These are phyloP conservation scores for Tuber indicum DNA, from an alignment of 495 filamentous ascomycete genomes.

Conservation along the genomic window DNA sequence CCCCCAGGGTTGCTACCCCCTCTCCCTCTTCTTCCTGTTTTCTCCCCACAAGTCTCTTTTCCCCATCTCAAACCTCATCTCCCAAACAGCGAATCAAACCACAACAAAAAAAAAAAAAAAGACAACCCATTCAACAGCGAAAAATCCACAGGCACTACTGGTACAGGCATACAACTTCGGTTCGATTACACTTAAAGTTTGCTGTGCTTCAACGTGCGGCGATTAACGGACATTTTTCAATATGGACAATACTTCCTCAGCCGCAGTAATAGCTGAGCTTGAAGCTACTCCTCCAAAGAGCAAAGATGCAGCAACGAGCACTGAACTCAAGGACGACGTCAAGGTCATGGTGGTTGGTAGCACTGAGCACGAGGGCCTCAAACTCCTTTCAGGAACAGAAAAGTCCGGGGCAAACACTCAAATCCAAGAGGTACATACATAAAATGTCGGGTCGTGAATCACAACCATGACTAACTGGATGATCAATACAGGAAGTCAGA, in stretches of 20 bases:
- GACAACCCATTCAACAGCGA: background rate
- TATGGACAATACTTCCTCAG: background rate
- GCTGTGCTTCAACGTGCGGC: background rate
- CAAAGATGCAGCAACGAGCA: slow-evolving; percentile 6
- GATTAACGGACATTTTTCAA: slow-evolving; percentile 5
- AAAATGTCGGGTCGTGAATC: background rate
- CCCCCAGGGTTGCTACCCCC: background rate
- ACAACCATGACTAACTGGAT: background rate
- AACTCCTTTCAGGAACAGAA: slow-evolving; percentile 9
- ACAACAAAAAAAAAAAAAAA: background rate
- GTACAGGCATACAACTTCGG: background rate
- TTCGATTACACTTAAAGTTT: background rate
- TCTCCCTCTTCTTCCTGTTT: background rate
- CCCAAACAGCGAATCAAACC: background rate
- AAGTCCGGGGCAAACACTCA: background rate
- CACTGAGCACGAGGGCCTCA: slow-evolving; percentile 5
- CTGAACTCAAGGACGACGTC: slow-evolving; percentile 13
- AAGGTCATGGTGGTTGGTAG: slow-evolving; percentile 9
- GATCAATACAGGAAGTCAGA: slow-evolving; percentile 7
- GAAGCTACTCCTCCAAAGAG: slow-evolving; percentile 14
- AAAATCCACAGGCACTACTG: background rate
- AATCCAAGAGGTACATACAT: slow-evolving; percentile 15
- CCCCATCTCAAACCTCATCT: background rate
- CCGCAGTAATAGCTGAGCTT: slow-evolving; percentile 23
- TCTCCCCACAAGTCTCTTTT: background rate